These are phyloP conservation scores for Ophiostoma perfectum DNA, from an alignment of 2,329 filamentous ascomycete species.

Conservation along the genomic window DNA sequence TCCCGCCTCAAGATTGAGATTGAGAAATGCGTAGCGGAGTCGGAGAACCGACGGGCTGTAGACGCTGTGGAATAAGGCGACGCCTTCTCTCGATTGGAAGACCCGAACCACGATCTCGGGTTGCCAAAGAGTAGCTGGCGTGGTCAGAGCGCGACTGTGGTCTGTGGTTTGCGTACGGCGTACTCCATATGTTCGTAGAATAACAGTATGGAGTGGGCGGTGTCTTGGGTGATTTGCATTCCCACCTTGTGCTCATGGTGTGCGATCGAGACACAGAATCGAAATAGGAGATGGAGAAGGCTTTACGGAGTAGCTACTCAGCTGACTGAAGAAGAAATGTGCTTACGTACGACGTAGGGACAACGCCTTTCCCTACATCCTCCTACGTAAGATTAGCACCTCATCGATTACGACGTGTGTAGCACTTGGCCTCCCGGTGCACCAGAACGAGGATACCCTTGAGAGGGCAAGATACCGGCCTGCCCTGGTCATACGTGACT, in stretches of 20 bases:
- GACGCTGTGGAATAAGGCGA: background rate
- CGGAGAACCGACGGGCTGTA: background rate
- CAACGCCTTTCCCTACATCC: too few species aligned
- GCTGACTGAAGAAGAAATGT: background rate
- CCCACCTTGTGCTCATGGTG: background rate
- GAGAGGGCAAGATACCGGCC: background rate
- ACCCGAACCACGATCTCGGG: constrained; percentile 14
- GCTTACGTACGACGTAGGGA: background rate
- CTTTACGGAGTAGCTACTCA: too few species aligned
- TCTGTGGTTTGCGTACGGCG: background rate
- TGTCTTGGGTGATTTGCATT: background rate
- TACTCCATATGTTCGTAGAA: background rate
- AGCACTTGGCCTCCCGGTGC: background rate
- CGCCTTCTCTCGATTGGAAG: background rate
- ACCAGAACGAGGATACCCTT: background rate
- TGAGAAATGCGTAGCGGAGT: background rate
- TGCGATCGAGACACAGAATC: background rate
- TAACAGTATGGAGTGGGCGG: background rate
- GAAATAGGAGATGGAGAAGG: background rate
- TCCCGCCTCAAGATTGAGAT: background rate
- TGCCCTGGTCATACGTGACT: background rate
- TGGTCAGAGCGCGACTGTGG: background rate
- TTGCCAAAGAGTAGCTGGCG: background rate
- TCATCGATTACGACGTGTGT: background rate
- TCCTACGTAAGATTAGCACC: too few species aligned